These are phyloP conservation scores for Teunomyces pallodes DNA, from an alignment of 805 yeast species.

Conservation along the genomic window DNA sequence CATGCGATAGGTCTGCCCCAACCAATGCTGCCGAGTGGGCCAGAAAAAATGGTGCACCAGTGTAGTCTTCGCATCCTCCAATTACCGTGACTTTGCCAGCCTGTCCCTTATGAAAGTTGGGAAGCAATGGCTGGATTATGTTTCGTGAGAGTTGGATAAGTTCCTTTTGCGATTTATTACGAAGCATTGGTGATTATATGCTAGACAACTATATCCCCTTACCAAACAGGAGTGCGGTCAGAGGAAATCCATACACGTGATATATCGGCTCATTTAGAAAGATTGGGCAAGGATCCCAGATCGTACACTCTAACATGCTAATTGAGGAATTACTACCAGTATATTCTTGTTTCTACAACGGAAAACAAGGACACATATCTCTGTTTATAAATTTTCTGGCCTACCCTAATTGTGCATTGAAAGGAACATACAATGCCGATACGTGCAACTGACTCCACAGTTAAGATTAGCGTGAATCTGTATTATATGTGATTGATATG, in stretches of 20 bases:
- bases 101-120: slow-evolving; percentile 84
- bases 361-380: too few relatives aligned
- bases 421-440: too few relatives aligned
- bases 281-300: too few relatives aligned
- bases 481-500: too few relatives aligned
- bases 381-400: too few relatives aligned
- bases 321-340: too few relatives aligned
- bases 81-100: slow-evolving; percentile 81
- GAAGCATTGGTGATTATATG: slow-evolving; percentile 2
- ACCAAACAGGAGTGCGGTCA: too few relatives aligned
- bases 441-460: too few relatives aligned
- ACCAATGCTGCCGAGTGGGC: slow-evolving; percentile 79
- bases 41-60: slow-evolving; percentile 95
- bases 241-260: neutral
- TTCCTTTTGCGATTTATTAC: slow-evolving; percentile 36
- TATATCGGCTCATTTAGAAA: neutral
- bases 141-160: slow-evolving; percentile 48
- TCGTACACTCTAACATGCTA: too few relatives aligned
- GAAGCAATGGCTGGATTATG: slow-evolving; percentile 73
- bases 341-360: too few relatives aligned
- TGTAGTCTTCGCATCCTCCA: slow-evolving; percentile 94
- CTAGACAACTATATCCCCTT: neutral
- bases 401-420: too few relatives aligned
- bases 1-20: slow-evolving; percentile 88
- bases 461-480: too few relatives aligned